Base-by-base conservation (phyloP, 2,329 filamentous ascomycete species). In the Alternaria atra region DNA sequence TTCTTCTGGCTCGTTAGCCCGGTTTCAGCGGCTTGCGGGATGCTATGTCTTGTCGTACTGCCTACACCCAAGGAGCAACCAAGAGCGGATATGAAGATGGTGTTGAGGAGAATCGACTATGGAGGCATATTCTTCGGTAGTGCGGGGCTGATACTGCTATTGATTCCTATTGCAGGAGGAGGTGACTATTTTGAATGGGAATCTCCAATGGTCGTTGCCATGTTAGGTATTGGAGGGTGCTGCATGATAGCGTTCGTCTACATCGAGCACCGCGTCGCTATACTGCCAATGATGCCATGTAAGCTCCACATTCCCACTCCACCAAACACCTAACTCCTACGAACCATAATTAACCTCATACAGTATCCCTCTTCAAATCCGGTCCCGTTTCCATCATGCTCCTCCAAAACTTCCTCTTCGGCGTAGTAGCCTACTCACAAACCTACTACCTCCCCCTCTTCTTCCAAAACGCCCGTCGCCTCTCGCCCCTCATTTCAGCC, bases 111-210 rank as follows among this genome's bases (percentile, higher is more conserved):
- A 51, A 87, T 90, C 55, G 88, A 91, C 71, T 88, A 84, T 64
- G 83, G 79, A 25, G 89, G 88, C 1, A 79, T 87, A 1, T 58
- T 88, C 10, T 80, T 83, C 3, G 85, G 84, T 4, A 86, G 85
- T 0, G 76, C 83, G 6, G 87, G 83, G 0, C 84, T 89, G 29
- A 84, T 90, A 9, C 80, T 90, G 12, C 66, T 90, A 2, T 79
- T 90, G 17, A 87, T 91, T 44, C 88, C 88, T 0, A 83, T 90
- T 12, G 89, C 87, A 3, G 87, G 87, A 15, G 87, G 85, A 58
- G 86, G 85, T 2, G 81, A 83, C 0, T 86, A 87, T 60, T 88
- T 87, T 63, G 73, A 80, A 4, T 88, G 85, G 85, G 69, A 80
- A 29, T 86, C 84, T 9, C 79, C 86, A 0, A 82, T 88, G 81